Base-by-base conservation (phyloP, 2,329 filamentous ascomycete genomes). In the Blumeria hordei region DNA sequence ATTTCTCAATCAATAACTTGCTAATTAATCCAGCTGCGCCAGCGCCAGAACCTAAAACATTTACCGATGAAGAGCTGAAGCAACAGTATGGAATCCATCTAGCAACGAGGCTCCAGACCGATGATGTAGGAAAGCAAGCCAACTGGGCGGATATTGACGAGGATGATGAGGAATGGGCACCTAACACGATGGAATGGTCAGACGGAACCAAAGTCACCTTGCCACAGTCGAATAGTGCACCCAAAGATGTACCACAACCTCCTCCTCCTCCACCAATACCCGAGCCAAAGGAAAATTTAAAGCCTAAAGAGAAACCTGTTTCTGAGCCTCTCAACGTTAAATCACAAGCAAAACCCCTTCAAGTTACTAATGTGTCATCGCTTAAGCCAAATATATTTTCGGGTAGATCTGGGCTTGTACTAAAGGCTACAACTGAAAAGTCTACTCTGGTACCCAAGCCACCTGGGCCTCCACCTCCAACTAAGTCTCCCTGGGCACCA, bases 61-160 rank as follows among this genome's bases (percentile, higher is more conserved):
- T 88, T 57, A 90, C 86, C 3, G 86, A 93, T 62, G 86, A 93
- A 65, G 86, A 93, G 65, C 73, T 93, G 35, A 77, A 79, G 63
- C 83, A 87, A 66, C 85, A 87, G 65, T 88, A 85, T 67, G 85
- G 86, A 35, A 92, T 92, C 62, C 86, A 92, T 65, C 76, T 93
- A 69, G 84, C 85, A 56, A 86, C 76, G 62, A 80, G 86, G 61
- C 70, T 92, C 56, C 81, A 86, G 59, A 76, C 83, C 53, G 84
- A 90, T 60, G 84, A 88, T 64, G 68, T 73, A 54, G 77, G 78
- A 56, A 84, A 84, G 57, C 83, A 88, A 62, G 79, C 81, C 35
- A 90, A 88, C 65, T 93, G 86, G 86, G 86, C 85, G 28, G 86
- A 93, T 64, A 88, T 90, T 57, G 86, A 92, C 58, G 86, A 92